These are phyloP conservation scores for Trametes sanguinea DNA, from an alignment of 768 basidiomycete genomes.

Conservation along the genomic window DNA sequence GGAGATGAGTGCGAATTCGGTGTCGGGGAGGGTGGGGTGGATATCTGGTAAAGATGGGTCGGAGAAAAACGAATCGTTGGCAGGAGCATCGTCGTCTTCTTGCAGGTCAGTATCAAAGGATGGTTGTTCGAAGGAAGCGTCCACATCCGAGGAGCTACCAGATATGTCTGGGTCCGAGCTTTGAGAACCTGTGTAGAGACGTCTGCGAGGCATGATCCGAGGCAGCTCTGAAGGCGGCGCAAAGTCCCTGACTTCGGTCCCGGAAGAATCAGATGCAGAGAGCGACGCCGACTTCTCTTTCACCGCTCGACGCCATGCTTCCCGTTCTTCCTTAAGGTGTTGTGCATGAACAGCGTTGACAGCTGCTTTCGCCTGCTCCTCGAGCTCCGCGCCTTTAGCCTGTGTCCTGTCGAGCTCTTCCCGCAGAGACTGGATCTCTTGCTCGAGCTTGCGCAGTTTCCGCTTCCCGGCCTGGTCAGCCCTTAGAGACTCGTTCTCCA, in stretches of 20 bases:
- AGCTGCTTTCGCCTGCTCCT: conserved; percentile 57
- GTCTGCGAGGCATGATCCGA: conserved; percentile 14
- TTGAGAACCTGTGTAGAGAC: background rate
- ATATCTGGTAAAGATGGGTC: background rate
- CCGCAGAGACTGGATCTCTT: conserved; percentile 73
- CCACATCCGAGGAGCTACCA: background rate
- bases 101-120: conserved; percentile 1
- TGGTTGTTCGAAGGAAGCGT: background rate
- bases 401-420: conserved; percentile 80
- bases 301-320: conserved; percentile 50
- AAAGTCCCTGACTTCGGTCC: conserved; percentile 28
- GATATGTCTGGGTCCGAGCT: background rate
- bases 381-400: conserved; percentile 67
- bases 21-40: conserved; percentile 30
- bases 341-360: conserved; percentile 32
- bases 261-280: conserved; percentile 8
- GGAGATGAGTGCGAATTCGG: conserved; percentile 55
- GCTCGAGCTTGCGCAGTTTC: conserved; percentile 71
- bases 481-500: conserved; percentile 68
- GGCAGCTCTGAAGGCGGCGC: conserved; percentile 29
- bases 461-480: conserved; percentile 69
- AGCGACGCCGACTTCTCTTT: conserved; percentile 34
- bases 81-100: conserved; percentile 13
- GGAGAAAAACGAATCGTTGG: conserved; percentile 23
- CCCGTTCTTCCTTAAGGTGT: conserved; percentile 48